Conservation (phyloP, 331 rosid species). For the Malus hybrid region DNA sequence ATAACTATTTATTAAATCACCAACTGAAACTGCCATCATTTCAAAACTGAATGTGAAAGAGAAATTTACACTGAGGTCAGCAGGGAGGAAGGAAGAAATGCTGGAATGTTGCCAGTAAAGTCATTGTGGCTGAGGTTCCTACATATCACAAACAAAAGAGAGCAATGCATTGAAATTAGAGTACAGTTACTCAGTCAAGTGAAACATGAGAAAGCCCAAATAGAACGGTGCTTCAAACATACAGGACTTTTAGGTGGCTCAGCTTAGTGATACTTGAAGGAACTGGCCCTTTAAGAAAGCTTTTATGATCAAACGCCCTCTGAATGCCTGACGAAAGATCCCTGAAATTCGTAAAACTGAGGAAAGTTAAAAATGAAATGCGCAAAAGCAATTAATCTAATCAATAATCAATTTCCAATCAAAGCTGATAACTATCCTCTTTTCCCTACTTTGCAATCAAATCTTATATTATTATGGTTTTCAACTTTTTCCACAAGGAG, state of each 20-base stretch:
- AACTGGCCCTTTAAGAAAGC: constrained; percentile 50
- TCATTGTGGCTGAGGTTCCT: constrained; percentile 74
- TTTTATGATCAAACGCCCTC: constrained; percentile 23
- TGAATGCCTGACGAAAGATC: constrained; percentile 52
- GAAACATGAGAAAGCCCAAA: background rate
- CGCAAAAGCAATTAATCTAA: background rate
- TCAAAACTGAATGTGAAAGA: constrained; percentile 10
- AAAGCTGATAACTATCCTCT: background rate
- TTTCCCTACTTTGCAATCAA: background rate
- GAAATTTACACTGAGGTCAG: constrained; percentile 61
- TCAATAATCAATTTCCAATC: background rate
- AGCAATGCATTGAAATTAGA: constrained; percentile 13
- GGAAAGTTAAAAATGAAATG: background rate
- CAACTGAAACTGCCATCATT: background rate
- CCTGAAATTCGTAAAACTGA: constrained; percentile 32
- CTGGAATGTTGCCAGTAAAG: constrained; percentile 49
- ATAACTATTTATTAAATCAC: background rate
- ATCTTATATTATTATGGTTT: background rate
- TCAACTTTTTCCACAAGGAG: no score
- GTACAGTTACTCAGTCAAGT: background rate
- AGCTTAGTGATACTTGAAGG: constrained; percentile 52
- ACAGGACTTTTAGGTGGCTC: constrained; percentile 54
- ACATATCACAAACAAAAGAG: constrained; percentile 17
- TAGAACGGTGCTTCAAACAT: constrained; percentile 21
- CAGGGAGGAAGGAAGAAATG: constrained; percentile 49